These are phyloP conservation scores for Cutaneotrichosporon sp. DNA, from an alignment of 1,284 basidiomycete genomes.

Conservation along the genomic window DNA sequence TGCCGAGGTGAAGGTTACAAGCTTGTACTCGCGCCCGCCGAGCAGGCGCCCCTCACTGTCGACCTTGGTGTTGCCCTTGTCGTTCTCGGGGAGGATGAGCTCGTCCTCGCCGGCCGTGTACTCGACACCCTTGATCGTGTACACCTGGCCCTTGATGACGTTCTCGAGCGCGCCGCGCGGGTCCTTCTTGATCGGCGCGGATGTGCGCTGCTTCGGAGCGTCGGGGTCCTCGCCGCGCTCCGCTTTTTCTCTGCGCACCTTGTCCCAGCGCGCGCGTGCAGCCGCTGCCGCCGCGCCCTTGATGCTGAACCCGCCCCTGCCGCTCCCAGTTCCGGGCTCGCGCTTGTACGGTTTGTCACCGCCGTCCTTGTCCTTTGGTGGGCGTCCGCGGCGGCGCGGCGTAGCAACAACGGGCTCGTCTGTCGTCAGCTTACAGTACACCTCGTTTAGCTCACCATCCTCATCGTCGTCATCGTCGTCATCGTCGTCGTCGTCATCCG, in stretches of 20 bases:
- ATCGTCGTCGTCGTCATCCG: slow-evolving; percentile 21
- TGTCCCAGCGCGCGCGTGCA: slow-evolving; percentile 50
- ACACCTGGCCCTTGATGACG: slow-evolving; percentile 25
- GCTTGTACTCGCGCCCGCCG: slow-evolving; percentile 84
- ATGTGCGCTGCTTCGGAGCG: slow-evolving; percentile 10
- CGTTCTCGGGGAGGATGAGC: slow-evolving; percentile 77
- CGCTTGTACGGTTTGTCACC: slow-evolving; percentile 31
- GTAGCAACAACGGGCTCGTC: slow-evolving; percentile 21
- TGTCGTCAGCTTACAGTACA: slow-evolving; percentile 8
- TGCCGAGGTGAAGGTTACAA: slow-evolving; percentile 79
- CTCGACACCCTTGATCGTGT: slow-evolving; percentile 65
- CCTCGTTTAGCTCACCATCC: slow-evolving; percentile 3
- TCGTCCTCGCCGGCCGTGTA: slow-evolving; percentile 86
- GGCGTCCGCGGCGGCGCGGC: slow-evolving; percentile 12
- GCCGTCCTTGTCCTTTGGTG: slow-evolving; percentile 17
- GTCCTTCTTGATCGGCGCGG: slow-evolving; percentile 20
- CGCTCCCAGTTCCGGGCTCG: slow-evolving; percentile 40
- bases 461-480: slow-evolving; percentile 22
- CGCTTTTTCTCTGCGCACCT: slow-evolving; percentile 42
- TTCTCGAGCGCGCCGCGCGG: slow-evolving; percentile 31
- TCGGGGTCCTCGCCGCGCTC: slow-evolving; percentile 47
- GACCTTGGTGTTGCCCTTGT: slow-evolving; percentile 88
- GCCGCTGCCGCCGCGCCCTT: slow-evolving; percentile 51
- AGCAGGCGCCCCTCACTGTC: slow-evolving; percentile 79
- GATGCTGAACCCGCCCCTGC: slow-evolving; percentile 49